Evolutionary conservation across 2,329 filamentous ascomycete genomes (phyloP).

Genomic region (Penicillium expansum): DNA sequence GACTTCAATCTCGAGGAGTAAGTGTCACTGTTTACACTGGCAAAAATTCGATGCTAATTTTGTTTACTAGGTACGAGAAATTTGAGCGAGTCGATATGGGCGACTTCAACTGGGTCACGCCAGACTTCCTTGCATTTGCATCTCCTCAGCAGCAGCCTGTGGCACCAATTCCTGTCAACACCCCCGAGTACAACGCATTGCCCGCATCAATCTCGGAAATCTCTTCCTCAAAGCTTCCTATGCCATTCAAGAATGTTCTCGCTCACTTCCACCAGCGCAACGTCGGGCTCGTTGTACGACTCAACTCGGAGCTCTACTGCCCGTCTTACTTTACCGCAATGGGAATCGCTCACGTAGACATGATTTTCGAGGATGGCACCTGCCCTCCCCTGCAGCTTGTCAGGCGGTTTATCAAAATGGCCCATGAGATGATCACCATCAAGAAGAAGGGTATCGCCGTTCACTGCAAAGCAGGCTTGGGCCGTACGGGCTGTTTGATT

Average conservation of each 20-base stretch:
- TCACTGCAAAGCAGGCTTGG: constrained; percentile 96
- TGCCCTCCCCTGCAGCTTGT: constrained; percentile 88
- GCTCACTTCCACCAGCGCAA: constrained; percentile 83
- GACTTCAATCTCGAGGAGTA: constrained; percentile 92
- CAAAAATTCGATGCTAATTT: constrained; percentile 13
- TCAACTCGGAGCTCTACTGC: constrained; percentile 95
- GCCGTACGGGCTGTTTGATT: constrained; percentile 92
- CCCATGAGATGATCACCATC: constrained; percentile 88
- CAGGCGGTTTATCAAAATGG: constrained; percentile 88
- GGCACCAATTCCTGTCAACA: constrained; percentile 67
- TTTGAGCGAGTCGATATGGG: constrained; percentile 96
- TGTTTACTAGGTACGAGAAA: constrained; percentile 69
- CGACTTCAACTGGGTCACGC: constrained; percentile 99
- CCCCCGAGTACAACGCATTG: constrained; percentile 69
- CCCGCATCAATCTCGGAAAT: constrained; percentile 75
- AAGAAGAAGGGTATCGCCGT: constrained; percentile 93
- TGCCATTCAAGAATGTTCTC: constrained; percentile 94
- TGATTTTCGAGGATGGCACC: constrained; percentile 99
- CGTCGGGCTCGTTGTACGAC: constrained; percentile 86
- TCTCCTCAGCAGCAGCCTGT: constrained; percentile 83
- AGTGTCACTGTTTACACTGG: constrained; percentile 26
- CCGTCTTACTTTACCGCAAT: constrained; percentile 95
- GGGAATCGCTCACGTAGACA: constrained; percentile 93
- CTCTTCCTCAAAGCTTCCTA: constrained; percentile 67
- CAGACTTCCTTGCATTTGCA: constrained; percentile 91